phyloP scores from a whole-genome alignment of 116 monocot genomes.

The Iris pallida region DNA sequence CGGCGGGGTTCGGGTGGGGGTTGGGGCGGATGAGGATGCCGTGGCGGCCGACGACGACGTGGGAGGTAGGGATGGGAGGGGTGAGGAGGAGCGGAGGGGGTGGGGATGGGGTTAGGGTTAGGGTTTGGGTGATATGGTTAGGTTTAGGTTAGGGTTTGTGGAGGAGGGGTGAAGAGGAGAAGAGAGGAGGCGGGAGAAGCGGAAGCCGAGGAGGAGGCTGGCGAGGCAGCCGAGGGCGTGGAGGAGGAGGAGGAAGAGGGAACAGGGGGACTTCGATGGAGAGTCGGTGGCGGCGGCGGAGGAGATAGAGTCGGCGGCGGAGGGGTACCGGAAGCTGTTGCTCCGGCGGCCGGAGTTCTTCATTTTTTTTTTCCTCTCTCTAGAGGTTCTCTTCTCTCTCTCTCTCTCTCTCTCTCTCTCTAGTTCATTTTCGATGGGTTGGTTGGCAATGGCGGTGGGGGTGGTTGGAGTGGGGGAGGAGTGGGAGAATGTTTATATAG shows the following conservation, averaged over 20 bases:
- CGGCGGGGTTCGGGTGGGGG: constrained; percentile 82
- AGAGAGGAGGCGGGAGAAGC: constrained; percentile 32
- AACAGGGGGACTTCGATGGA: neutral
- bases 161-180: constrained; percentile 23
- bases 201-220: constrained; percentile 25
- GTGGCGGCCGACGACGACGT: constrained; percentile 91
- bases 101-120: constrained; percentile 8
- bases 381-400: no score
- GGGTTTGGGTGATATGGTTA: neutral
- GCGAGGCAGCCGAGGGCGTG: constrained; percentile 22
- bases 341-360: constrained; percentile 19
- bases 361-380: constrained; percentile 1
- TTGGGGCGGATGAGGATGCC: constrained; percentile 95
- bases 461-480: no score
- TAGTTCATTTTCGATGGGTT: no score
- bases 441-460: no score
- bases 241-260: constrained; percentile 15
- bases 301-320: neutral
- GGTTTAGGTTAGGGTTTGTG: neutral
- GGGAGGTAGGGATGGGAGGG: constrained; percentile 14
- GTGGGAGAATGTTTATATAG: no score
- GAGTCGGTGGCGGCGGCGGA: neutral
- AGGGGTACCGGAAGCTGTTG: constrained; percentile 10
- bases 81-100: neutral
- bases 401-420: no score